Conservation (phyloP, 371 early-diverging fungal genomes). For the Smittium culicis region DNA sequence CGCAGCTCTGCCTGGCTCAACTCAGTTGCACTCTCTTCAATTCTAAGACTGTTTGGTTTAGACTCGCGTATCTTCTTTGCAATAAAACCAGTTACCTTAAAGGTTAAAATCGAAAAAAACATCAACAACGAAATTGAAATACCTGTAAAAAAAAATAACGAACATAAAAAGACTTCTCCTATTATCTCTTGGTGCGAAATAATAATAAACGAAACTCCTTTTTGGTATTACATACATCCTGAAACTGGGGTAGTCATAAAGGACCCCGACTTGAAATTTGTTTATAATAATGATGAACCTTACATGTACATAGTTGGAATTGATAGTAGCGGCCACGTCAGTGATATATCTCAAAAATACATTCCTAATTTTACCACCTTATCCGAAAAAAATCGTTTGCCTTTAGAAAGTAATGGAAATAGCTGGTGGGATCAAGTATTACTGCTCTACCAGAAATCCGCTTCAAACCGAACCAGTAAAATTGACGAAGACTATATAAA, state of each 20-base stretch:
- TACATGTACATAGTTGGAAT: background rate
- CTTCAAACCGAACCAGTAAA: background rate
- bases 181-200: background rate
- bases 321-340: background rate
- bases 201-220: background rate
- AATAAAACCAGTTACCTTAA: background rate
- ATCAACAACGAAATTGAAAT: background rate
- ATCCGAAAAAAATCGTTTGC: background rate
- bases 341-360: background rate
- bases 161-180: background rate
- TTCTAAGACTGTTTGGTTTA: background rate
- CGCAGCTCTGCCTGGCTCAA: background rate
- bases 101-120: background rate
- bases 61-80: background rate
- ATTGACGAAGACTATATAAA: conserved; percentile 1
- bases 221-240: background rate
- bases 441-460: background rate
- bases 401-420: too few relatives aligned
- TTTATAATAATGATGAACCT: background rate
- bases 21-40: background rate
- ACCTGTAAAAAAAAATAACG: background rate
- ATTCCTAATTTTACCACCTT: background rate
- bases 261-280: background rate
- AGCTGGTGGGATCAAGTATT: background rate
- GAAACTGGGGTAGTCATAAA: background rate